Conservation (phyloP, 768 basidiomycete genomes). For the Candolleomyces efflorescens region DNA sequence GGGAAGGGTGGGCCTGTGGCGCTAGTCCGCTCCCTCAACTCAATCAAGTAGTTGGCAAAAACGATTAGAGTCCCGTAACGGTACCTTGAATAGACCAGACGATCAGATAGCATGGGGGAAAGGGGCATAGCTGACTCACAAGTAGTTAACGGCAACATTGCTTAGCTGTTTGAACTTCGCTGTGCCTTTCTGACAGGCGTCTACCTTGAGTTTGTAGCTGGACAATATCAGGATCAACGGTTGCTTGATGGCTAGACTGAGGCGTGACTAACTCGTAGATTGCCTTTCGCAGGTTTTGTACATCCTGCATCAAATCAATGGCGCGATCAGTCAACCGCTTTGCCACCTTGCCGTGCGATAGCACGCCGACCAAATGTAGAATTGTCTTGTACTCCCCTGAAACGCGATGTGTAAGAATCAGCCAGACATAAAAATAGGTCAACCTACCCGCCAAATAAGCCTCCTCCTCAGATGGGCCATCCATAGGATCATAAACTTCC, state of each 20-base stretch:
- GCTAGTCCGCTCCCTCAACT: constrained; percentile 38
- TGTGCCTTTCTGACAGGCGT: constrained; percentile 76
- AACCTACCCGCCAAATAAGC: constrained; percentile 77
- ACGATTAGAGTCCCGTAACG: constrained; percentile 91
- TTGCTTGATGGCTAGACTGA: neutral
- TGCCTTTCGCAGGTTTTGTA: constrained; percentile 94
- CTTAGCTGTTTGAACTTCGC: constrained; percentile 72
- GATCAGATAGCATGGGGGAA: neutral
- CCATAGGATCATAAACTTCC: constrained; percentile 62
- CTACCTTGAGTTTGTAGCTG: constrained; percentile 89
- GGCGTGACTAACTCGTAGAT: constrained; percentile 76
- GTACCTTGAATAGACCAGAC: constrained; percentile 45
- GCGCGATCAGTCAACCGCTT: constrained; percentile 87
- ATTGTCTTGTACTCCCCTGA: constrained; percentile 98
- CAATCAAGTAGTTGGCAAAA: constrained; percentile 92
- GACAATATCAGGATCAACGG: constrained; percentile 1
- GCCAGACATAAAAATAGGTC: neutral
- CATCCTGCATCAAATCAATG: constrained; percentile 91
- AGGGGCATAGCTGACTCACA: constrained; percentile 41
- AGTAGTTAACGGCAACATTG: constrained; percentile 81
- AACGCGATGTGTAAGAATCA: neutral
- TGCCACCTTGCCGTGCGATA: constrained; percentile 89
- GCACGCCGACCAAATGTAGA: constrained; percentile 86
- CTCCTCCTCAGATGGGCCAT: constrained; percentile 84
- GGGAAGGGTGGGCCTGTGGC: constrained; percentile 22